A percentile compares a stretch with the other conserved stretches of the same genome.
Evolutionary conservation across 257 asterid genomes (phyloP).

Genomic region (Anisodus tanguticus): DNA sequence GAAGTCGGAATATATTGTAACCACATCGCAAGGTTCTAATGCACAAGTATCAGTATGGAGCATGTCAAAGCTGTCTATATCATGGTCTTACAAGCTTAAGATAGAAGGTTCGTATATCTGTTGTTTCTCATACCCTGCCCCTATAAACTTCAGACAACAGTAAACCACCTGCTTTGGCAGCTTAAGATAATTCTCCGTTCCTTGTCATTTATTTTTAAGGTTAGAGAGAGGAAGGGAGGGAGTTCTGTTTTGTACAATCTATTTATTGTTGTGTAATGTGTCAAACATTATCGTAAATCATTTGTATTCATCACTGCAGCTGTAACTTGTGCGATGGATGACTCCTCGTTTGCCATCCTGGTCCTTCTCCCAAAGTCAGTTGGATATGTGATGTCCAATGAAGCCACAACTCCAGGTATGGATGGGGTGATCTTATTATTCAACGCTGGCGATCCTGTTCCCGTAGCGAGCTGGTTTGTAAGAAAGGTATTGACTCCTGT

Average conservation of each 20-base stretch:
- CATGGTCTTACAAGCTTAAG: conserved; percentile 84
- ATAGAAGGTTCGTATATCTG: conserved; percentile 60
- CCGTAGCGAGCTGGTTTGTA: conserved; percentile 74
- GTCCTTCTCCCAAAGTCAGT: conserved; percentile 49
- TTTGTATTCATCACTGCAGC: conserved; percentile 50
- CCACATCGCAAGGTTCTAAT: conserved; percentile 70
- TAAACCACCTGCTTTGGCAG: conserved; percentile 16
- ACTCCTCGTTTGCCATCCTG: conserved; percentile 76
- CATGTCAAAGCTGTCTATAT: conserved; percentile 62
- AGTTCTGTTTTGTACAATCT: neutral
- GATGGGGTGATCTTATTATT: conserved; percentile 75
- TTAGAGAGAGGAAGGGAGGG: neutral
- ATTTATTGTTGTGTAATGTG: neutral
- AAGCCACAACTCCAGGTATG: conserved; percentile 36
- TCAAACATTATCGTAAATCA: neutral
- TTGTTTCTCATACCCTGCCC: conserved; percentile 9
- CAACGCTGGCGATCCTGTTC: conserved; percentile 65
- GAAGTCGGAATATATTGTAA: conserved; percentile 74
- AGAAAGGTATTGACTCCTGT: conserved; percentile 58
- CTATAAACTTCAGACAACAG: neutral
- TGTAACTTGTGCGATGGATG: conserved; percentile 66
- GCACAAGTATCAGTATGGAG: conserved; percentile 75
- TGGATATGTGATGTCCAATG: conserved; percentile 36
- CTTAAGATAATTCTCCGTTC: neutral
- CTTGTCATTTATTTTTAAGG: neutral